These are phyloP conservation scores for Calocybe gambosa DNA, from an alignment of 1,284 basidiomycete genomes.

Conservation along the genomic window DNA sequence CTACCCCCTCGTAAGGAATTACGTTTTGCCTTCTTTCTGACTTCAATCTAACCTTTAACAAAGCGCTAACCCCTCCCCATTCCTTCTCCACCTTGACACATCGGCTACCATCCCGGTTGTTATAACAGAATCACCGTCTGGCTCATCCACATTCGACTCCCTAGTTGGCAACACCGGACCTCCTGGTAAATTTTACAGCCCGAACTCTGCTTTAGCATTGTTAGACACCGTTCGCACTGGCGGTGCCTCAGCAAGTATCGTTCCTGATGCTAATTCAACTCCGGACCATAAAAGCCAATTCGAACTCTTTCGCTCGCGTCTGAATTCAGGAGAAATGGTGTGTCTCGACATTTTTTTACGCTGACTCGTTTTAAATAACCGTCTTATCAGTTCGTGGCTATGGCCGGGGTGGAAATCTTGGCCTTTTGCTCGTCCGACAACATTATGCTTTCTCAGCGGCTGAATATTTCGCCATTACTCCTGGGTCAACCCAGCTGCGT, in stretches of 20 bases:
- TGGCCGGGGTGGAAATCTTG: slow-evolving; percentile 40
- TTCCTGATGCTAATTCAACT: slow-evolving; percentile 31
- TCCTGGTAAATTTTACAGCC: slow-evolving; percentile 51
- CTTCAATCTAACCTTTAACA: background rate
- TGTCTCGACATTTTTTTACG: slow-evolving; percentile 16
- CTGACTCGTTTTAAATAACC: slow-evolving; percentile 5
- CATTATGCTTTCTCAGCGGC: slow-evolving; percentile 33
- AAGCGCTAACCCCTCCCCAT: slow-evolving; percentile 19
- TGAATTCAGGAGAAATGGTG: slow-evolving; percentile 47
- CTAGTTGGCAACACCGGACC: slow-evolving; percentile 34
- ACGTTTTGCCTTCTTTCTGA: background rate
- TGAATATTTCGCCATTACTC: slow-evolving; percentile 36
- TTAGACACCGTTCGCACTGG: slow-evolving; percentile 44
- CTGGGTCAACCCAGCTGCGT: slow-evolving; percentile 25
- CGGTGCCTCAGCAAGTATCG: slow-evolving; percentile 42
- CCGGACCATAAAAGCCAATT: slow-evolving; percentile 37
- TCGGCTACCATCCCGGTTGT: slow-evolving; percentile 36
- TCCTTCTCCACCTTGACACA: slow-evolving; percentile 37
- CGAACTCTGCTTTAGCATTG: slow-evolving; percentile 36
- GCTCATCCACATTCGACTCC: slow-evolving; percentile 26
- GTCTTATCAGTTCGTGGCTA: slow-evolving; percentile 42
- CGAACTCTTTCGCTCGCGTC: slow-evolving; percentile 35
- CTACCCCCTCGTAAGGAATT: slow-evolving; percentile 19
- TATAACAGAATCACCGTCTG: slow-evolving; percentile 31
- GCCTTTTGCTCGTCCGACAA: slow-evolving; percentile 50